Evolutionary conservation across 345 rosid genomes (phyloP), one percentile per base, ranked within the genome.

Genomic region (Moricandia moricandioides): DNA sequence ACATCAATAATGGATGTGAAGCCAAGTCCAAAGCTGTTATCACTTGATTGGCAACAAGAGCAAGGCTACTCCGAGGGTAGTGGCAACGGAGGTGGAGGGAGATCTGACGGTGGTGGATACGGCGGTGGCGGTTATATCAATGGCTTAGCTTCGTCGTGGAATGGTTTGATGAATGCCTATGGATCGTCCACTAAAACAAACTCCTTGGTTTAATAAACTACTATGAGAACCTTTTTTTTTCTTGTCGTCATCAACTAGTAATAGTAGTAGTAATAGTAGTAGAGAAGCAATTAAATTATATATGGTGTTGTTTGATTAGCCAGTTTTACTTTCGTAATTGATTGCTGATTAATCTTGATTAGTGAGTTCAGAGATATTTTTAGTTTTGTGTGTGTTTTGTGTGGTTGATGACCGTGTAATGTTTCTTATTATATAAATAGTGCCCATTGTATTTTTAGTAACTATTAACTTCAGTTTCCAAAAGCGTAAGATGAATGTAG

Each of bases 31-130:
- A 89, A 85, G 86, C 64, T 89, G 43, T 77, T 87, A 66, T 87
- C 97, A 29, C 90, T 91, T 31, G 92, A 91, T 37, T 91, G 97
- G 97, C 95, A 89, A 69, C 95, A 91, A 73, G 91, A 87, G 68
- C 94, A 89, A 72, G 83, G 86, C 37, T 87, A 85, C 76, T 76
- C 91, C 3, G 87, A 85, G 31, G 82, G 67, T 55, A 60, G 69
- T 21, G 77, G 77, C 16, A 66, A 18, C 9, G 62, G 72, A 43
- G 51, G 58, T 17, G 43, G 62, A 52, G 78, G 66, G 30, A 77
- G 60, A 77, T 13, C 62, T 58, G 77, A 78, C 14, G 93, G 83
- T 59, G 82, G 69, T 56, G 81, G 72, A 27, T 57, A 71, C 5
- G 64, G 68, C 12, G 43, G 67, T 52, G 65, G 74, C 8, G 45